These are phyloP conservation scores for Thalassiosira exigua DNA, from an alignment of 352 stramenopile species.

Conservation along the genomic window DNA sequence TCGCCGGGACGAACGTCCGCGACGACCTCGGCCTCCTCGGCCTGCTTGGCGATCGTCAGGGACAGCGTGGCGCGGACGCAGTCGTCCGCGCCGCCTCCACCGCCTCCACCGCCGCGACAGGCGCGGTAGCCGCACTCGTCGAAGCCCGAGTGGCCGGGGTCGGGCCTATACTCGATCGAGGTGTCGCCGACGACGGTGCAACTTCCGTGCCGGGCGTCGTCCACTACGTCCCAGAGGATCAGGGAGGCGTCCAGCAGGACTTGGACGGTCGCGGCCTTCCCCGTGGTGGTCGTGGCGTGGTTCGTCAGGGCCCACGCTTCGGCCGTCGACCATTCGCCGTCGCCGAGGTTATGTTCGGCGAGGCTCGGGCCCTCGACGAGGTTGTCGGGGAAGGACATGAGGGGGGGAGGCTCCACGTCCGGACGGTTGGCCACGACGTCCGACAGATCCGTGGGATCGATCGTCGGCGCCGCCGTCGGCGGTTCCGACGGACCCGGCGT, in stretches of 20 bases:
- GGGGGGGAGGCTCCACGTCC: too few relatives aligned
- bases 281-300: conserved; percentile 15
- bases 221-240: conserved; percentile 1
- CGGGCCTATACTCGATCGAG: conserved; percentile 24
- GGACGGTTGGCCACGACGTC: too few relatives aligned
- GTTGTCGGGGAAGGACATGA: too few relatives aligned
- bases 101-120: conserved; percentile 4
- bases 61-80: conserved; percentile 21
- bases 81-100: background rate
- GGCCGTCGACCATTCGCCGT: too few relatives aligned
- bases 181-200: conserved; percentile 15
- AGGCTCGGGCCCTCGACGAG: too few relatives aligned
- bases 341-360: too few relatives aligned
- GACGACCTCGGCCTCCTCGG: conserved; percentile 8
- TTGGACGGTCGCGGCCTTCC: background rate
- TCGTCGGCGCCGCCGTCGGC: too few relatives aligned
- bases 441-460: too few relatives aligned
- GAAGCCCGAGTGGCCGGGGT: conserved; percentile 19
- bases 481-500: too few relatives aligned
- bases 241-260: background rate
- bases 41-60: conserved; percentile 22
- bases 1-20: too few relatives aligned
- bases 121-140: conserved; percentile 39
- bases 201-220: conserved; percentile 4
- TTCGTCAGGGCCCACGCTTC: background rate